Evolutionary conservation across 192 early-diverging fungal species (phyloP), one percentile per base, ranked within the genome.

Genomic region (Entomortierella parvispora): DNA sequence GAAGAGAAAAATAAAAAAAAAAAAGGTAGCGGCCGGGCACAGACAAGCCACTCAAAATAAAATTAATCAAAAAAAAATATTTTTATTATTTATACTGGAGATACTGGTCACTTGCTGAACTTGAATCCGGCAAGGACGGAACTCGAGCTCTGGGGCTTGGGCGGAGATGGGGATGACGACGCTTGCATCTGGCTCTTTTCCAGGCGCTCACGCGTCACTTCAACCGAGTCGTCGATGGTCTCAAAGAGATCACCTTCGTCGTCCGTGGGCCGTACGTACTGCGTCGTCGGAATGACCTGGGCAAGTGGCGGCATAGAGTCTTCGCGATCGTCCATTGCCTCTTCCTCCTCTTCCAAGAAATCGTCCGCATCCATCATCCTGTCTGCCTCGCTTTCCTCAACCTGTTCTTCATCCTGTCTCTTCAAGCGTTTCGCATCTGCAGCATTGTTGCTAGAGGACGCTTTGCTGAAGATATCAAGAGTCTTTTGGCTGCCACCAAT

Each of bases 61-160:
- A n/a, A n/a, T n/a, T n/a, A n/a, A n/a, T n/a, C n/a, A n/a, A n/a
- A n/a, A n/a, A n/a, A n/a, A n/a, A n/a, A n/a, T n/a, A n/a, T 40
- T 40, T 40, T 40, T 40, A 40, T 9, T 49, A 49, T 20, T 49
- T 20, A 11, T 18, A 49, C 17, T 49, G 32, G 32, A 12, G 11
- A 32, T 11, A 22, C 1, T 47, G 40, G 51, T 9, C 46, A 29
- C 9, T 46, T 53, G 46, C 62, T 77, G 50, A 77, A 77, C 65
- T 56, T 66, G 74, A 77, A 77, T 25, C 74, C 66, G 17, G 74
- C 59, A 2, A 77, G 66, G 34, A 77, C 48, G 45, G 74, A 67
- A 20, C 63, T 56, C 0, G 62, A 43, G 40, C 51, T 64, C 46
- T 28, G 31, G 7, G 42, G 37, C 37, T 40, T 5, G 37, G 37